phyloP scores from a whole-genome alignment of 805 yeast species.

The Tetrapisispora phaffii region DNA sequence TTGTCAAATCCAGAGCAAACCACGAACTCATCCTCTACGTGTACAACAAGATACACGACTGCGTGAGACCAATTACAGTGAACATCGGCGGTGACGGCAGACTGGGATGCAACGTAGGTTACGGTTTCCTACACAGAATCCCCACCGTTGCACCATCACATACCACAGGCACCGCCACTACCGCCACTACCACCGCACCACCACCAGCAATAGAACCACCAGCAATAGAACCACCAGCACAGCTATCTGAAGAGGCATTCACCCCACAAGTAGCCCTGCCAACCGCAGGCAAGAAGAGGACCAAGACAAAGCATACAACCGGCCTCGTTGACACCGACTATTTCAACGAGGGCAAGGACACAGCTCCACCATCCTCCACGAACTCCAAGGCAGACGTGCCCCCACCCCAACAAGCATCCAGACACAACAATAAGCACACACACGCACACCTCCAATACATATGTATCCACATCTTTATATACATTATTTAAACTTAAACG shows the following conservation, averaged over 20 bases:
- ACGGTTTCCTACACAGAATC: conserved; percentile 78
- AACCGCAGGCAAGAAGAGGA: conserved; percentile 11
- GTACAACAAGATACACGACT: conserved; percentile 79
- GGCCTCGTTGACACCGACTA: conserved; percentile 11
- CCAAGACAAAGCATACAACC: conserved; percentile 8
- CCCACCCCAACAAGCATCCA: conserved; percentile 2
- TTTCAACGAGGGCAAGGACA: conserved; percentile 27
- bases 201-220: conserved; percentile 1
- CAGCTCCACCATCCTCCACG: conserved; percentile 35
- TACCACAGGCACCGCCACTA: too few species aligned
- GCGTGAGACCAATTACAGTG: conserved; percentile 80
- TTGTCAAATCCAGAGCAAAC: conserved; percentile 44
- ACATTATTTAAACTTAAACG: neutral
- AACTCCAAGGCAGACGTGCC: neutral
- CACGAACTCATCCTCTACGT: conserved; percentile 52
- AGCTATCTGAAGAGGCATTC: conserved; percentile 12
- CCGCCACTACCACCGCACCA: neutral
- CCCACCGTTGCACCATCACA: too few species aligned
- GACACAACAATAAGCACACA: too few species aligned
- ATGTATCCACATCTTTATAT: neutral
- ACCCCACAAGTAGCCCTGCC: conserved; percentile 12
- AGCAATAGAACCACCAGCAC: conserved; percentile 3
- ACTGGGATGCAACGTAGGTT: conserved; percentile 91
- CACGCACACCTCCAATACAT: neutral
- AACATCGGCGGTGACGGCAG: conserved; percentile 73